A percentile compares a stretch with the other conserved stretches of the same genome.
These are phyloP conservation scores for Mycena haematopus DNA, from an alignment of 768 basidiomycete genomes.

Conservation along the genomic window DNA sequence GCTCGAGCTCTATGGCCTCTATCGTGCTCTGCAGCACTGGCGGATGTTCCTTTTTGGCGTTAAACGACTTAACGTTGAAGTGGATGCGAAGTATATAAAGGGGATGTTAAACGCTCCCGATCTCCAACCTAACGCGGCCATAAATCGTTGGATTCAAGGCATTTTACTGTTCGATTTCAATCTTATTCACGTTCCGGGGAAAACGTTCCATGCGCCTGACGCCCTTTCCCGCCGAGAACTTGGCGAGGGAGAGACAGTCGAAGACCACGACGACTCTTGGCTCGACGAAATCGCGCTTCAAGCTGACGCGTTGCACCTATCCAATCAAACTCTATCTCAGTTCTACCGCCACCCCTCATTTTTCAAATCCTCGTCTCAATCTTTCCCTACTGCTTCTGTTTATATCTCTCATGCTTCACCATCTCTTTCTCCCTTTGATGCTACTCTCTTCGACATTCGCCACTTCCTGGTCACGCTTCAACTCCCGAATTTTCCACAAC, in stretches of 20 bases:
- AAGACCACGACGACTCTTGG: constrained; percentile 37
- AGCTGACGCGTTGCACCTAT: neutral
- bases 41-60: constrained; percentile 31
- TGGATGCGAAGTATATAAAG: constrained; percentile 48
- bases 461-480: constrained; percentile 29
- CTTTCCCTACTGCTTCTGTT: neutral
- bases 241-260: constrained; percentile 28
- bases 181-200: constrained; percentile 45
- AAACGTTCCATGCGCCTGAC: constrained; percentile 43
- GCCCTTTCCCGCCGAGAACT: constrained; percentile 39
- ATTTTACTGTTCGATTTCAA: constrained; percentile 46
- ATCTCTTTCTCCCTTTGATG: constrained; percentile 3
- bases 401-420: constrained; percentile 1
- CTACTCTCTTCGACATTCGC: constrained; percentile 18
- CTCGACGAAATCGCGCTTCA: constrained; percentile 24
- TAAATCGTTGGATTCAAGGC: constrained; percentile 49
- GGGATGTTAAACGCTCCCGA: constrained; percentile 51
- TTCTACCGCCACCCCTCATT: neutral
- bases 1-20: constrained; percentile 46
- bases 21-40: constrained; percentile 29
- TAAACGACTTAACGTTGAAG: constrained; percentile 41
- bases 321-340: neutral
- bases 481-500: constrained; percentile 9
- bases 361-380: neutral
- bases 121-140: constrained; percentile 40